A percentile compares a stretch with the other conserved stretches of the same genome.
Conservation (phyloP, 129 eudicot species). For the Oenanthe sinensis region DNA sequence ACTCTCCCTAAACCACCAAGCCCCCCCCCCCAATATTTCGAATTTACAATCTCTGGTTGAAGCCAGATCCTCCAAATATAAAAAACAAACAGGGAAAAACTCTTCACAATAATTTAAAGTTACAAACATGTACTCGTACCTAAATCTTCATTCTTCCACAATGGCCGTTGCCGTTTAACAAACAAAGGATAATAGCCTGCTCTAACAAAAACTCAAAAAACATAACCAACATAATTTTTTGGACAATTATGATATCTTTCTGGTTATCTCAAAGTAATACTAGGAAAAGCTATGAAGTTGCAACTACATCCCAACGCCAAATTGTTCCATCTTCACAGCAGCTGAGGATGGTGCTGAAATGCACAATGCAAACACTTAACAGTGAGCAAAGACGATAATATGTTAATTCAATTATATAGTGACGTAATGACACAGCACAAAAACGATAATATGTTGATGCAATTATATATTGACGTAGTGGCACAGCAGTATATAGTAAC, state of each 20-base stretch:
- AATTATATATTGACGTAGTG: too few species aligned
- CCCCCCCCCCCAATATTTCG: too few species aligned
- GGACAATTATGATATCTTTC: neutral
- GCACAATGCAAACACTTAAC: constrained; percentile 3
- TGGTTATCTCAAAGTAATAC: neutral
- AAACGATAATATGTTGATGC: too few species aligned
- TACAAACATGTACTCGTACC: neutral
- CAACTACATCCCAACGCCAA: constrained; percentile 99
- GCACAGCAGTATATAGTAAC: too few species aligned
- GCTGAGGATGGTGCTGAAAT: constrained; percentile 81
- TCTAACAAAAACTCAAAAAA: neutral
- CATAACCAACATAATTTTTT: neutral
- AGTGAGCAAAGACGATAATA: neutral
- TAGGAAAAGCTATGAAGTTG: constrained; percentile 32
- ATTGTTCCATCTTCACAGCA: constrained; percentile 98
- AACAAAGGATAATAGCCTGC: neutral
- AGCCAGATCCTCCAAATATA: too few species aligned
- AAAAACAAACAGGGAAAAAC: too few species aligned
- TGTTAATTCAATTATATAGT: neutral
- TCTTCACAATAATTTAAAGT: too few species aligned
- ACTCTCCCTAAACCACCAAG: too few species aligned
- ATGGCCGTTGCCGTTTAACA: neutral
- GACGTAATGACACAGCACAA: too few species aligned
- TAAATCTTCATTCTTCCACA: neutral
- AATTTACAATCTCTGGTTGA: too few species aligned